Conservation (phyloP, 129 eudicot genomes). For the Heracleum sosnowskyi region DNA sequence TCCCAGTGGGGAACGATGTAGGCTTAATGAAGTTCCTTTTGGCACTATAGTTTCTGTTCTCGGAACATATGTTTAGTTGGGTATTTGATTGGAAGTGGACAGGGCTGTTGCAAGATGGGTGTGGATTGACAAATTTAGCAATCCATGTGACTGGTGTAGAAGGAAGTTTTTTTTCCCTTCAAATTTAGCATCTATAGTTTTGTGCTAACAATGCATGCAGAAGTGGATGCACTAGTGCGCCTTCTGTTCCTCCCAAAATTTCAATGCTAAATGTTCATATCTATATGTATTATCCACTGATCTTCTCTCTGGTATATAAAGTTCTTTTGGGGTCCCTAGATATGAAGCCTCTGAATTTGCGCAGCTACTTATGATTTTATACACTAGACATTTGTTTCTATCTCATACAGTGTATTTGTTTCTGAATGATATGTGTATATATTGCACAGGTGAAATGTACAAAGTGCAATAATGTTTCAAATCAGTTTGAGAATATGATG, state of each 20-base stretch:
- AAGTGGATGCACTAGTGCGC: not conserved
- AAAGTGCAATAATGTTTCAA: constrained; percentile 63
- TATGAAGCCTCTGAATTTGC: not conserved
- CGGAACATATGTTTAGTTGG: not conserved
- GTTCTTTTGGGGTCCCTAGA: not conserved
- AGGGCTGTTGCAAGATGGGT: not conserved
- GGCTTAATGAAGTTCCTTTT: not conserved
- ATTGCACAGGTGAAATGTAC: constrained; percentile 70
- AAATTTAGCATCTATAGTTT: not conserved
- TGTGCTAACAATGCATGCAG: not conserved
- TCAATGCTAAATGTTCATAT: not conserved
- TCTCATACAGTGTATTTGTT: not conserved
- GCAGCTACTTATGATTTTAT: not conserved
- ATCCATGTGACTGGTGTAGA: not conserved
- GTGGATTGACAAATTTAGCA: not conserved
- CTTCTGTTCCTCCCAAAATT: not conserved
- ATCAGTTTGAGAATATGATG: constrained; percentile 95
- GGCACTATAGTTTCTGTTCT: not conserved
- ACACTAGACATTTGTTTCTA: not conserved
- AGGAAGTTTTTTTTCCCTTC: not conserved
- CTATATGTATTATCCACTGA: not conserved
- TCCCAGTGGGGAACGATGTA: not conserved
- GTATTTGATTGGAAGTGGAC: not conserved
- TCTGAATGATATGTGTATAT: not conserved
- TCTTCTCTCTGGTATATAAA: not conserved